phyloP scores from a whole-genome alignment of 2,329 filamentous ascomycete species.

The Cladophialophora bantiana region DNA sequence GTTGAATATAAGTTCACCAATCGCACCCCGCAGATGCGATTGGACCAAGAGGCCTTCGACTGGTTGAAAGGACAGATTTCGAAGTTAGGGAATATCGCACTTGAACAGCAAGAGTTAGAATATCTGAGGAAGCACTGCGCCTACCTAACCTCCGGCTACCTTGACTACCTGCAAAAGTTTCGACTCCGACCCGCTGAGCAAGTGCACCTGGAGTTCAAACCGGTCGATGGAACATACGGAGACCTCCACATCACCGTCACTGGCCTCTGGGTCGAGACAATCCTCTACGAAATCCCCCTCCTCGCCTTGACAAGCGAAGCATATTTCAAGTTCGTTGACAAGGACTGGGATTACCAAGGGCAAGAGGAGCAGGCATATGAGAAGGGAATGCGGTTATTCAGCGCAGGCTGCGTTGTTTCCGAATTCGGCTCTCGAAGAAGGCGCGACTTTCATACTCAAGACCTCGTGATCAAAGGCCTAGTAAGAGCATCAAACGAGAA shows the following conservation, averaged over 20 bases:
- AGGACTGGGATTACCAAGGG: slow-evolving; percentile 85
- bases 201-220: slow-evolving; percentile 71
- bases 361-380: slow-evolving; percentile 84
- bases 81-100: slow-evolving; percentile 82
- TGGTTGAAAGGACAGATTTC: slow-evolving; percentile 85
- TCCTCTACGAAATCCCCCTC: slow-evolving; percentile 95
- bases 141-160: slow-evolving; percentile 79
- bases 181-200: slow-evolving; percentile 82
- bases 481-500: slow-evolving; percentile 77
- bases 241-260: slow-evolving; percentile 78
- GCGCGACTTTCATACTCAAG: slow-evolving; percentile 93
- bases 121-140: slow-evolving; percentile 81
- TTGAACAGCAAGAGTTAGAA: slow-evolving; percentile 78
- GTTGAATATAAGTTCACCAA: slow-evolving; percentile 97
- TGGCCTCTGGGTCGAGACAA: slow-evolving; percentile 91
- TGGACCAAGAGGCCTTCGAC: slow-evolving; percentile 79
- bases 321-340: slow-evolving; percentile 96
- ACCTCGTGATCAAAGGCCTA: slow-evolving; percentile 87
- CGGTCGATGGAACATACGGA: slow-evolving; percentile 69
- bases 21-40: slow-evolving; percentile 89
- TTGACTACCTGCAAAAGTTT: slow-evolving; percentile 82
- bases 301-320: slow-evolving; percentile 91
- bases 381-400: slow-evolving; percentile 79
- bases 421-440: slow-evolving; percentile 92
- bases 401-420: slow-evolving; percentile 86